Evolutionary conservation across 164 flowering plant species (phyloP), one percentile per base, ranked within the genome.

Genomic region (Berberis vulgaris): DNA sequence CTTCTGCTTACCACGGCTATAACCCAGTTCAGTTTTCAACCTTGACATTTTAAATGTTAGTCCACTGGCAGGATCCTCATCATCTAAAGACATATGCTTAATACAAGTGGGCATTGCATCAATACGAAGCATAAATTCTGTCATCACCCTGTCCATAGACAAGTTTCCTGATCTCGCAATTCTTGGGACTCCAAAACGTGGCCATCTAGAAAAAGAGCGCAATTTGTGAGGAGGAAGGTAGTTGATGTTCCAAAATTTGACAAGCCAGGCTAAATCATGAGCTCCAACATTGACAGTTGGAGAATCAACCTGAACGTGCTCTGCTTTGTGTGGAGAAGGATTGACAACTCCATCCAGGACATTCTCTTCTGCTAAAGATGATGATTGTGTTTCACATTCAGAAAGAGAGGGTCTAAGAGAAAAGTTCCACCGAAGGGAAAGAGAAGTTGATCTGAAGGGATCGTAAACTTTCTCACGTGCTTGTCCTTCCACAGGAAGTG

Each of bases 41-140:
- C 84, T 88, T 68, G 87, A 66, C 81, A 84, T 86, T 54, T 62
- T 83, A 76, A 91, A 89, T 42, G 83, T 84, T 69, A 95, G 69
- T 69, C 99, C 99, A 64, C 80, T 85, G 39, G 99, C 97, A 44
- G 99, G 99, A 79, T 95, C 99, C 76, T 91, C 92, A 68, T 80
- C 84, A 67, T 83, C 90, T 61, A 91, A 75, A 64, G 94, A 84
- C 68, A 83, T 70, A 76, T 95, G 81, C 69, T 81, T 84, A 45
- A 95, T 81, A 60, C 81, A 83, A 67, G 87, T 62, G 43, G 97
- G 97, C 39, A 88, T 80, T 66, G 88, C 71, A 76, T 91, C 97
- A 50, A 91, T 38, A 5, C 99, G 89, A 57, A 95, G 80, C 89
- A 89, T 83, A 68, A 88, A 89, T 69, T 95, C 97, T 44, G 97